Conservation (phyloP, 1,284 basidiomycete species). For the Fereydounia khargensis region DNA sequence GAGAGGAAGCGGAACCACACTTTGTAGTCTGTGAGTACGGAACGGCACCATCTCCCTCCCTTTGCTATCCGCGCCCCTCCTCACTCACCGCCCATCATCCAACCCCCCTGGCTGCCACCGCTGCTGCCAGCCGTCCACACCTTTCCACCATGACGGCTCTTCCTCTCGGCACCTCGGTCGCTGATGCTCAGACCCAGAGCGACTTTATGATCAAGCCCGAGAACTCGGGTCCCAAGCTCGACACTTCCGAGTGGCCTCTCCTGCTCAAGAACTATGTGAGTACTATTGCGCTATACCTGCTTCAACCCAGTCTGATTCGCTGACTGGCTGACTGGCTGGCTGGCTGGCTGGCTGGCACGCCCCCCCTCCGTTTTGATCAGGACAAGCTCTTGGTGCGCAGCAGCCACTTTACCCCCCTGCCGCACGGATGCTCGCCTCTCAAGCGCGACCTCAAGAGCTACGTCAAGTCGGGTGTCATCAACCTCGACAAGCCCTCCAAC, state of each 20-base stretch:
- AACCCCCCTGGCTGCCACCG: too few relatives aligned
- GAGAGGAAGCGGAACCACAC: too few relatives aligned
- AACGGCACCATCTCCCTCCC: background rate
- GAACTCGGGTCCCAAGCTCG: constrained; percentile 60
- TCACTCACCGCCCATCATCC: too few relatives aligned
- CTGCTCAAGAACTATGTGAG: constrained; percentile 99
- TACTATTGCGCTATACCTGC: constrained; percentile 27
- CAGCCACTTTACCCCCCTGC: constrained; percentile 97
- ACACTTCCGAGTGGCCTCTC: constrained; percentile 96
- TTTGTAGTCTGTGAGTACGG: background rate
- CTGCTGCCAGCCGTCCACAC: background rate
- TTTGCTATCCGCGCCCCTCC: background rate
- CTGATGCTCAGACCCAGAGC: constrained; percentile 39
- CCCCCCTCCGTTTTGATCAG: background rate
- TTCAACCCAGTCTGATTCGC: background rate
- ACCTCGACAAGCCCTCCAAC: constrained; percentile 99
- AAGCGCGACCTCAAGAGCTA: constrained; percentile 89
- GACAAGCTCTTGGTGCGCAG: constrained; percentile 75
- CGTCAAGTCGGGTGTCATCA: constrained; percentile 97
- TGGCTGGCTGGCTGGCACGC: too few relatives aligned
- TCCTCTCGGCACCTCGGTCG: constrained; percentile 29
- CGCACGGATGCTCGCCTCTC: constrained; percentile 81
- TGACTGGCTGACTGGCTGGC: too few relatives aligned
- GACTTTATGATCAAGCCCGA: constrained; percentile 60
- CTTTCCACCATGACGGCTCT: constrained; percentile 22